Conservation (phyloP, 768 basidiomycete genomes). For the Bullera alba region DNA sequence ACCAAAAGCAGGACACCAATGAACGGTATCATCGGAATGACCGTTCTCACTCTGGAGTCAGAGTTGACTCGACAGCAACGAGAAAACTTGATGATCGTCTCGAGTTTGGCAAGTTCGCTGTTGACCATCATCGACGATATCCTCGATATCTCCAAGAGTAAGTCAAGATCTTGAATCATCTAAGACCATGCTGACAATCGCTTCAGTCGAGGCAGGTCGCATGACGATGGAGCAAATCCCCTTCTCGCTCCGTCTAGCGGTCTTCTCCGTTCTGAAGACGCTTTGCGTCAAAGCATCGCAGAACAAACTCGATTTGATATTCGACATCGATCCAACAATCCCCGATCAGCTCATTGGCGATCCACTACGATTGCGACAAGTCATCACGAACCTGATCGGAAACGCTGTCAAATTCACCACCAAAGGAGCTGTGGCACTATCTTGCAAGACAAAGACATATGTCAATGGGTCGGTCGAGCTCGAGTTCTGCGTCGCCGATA, state of each 20-base stretch:
- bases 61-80: constrained; percentile 90
- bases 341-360: constrained; percentile 97
- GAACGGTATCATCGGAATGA: constrained; percentile 99
- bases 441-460: constrained; percentile 56
- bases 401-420: constrained; percentile 98
- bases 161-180: constrained; percentile 40
- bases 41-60: constrained; percentile 90
- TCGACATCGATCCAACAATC: constrained; percentile 90
- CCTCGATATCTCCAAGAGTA: constrained; percentile 98
- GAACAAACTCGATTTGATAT: constrained; percentile 90
- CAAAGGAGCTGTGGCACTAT: constrained; percentile 85
- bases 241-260: constrained; percentile 91
- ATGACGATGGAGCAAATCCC: constrained; percentile 99
- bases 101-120: constrained; percentile 84
- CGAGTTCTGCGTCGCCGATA: constrained; percentile 96
- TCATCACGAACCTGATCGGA: constrained; percentile 44
- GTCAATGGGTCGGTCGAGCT: constrained; percentile 77
- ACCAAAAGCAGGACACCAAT: constrained; percentile 71
- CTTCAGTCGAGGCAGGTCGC: constrained; percentile 89
- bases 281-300: constrained; percentile 95
- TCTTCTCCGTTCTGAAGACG: constrained; percentile 96
- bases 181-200: constrained; percentile 15
- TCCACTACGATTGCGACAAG: constrained; percentile 80
- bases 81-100: constrained; percentile 90
- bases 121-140: constrained; percentile 98